A percentile compares a stretch with the other conserved stretches of the same genome.
phyloP scores from a whole-genome alignment of 352 stramenopile genomes.

The Thraustochytrium striatum region DNA sequence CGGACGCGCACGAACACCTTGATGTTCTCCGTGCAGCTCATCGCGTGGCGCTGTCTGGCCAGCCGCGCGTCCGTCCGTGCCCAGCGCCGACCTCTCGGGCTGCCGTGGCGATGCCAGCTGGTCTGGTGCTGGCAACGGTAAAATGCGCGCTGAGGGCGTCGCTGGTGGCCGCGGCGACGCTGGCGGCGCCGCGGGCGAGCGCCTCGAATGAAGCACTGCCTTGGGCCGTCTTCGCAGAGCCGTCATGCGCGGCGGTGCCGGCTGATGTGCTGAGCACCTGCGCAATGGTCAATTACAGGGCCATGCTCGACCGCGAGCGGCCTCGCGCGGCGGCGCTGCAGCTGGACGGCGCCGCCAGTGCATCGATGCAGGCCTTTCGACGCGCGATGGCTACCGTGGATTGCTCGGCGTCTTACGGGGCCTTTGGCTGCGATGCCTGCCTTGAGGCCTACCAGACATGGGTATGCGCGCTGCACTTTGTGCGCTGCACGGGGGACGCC shows the following conservation, averaged over 20 bases:
- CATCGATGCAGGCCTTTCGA: neutral
- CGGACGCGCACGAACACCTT: constrained; percentile 30
- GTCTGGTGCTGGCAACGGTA: neutral
- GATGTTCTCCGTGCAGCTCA: constrained; percentile 21
- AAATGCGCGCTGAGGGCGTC: neutral
- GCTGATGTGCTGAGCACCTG: neutral
- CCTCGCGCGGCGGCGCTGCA: neutral
- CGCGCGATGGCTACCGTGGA: neutral
- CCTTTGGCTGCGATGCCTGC: neutral
- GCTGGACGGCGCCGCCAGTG: neutral
- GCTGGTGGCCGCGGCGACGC: neutral
- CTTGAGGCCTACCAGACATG: neutral
- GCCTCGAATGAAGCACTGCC: neutral
- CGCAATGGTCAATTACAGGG: neutral
- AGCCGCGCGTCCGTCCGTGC: neutral
- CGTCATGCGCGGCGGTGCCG: neutral
- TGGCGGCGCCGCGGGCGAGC: neutral
- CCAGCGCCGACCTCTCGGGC: neutral
- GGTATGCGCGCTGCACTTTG: neutral
- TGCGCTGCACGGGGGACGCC: neutral
- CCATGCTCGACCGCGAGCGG: neutral
- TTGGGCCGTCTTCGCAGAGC: neutral
- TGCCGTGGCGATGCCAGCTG: neutral
- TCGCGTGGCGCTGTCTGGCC: neutral
- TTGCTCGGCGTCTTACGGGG: neutral